Percentiles rank a stretch among this genome's conserved stretches.
phyloP scores from a whole-genome alignment of 352 stramenopile genomes.

The Blastocystis sp. region DNA sequence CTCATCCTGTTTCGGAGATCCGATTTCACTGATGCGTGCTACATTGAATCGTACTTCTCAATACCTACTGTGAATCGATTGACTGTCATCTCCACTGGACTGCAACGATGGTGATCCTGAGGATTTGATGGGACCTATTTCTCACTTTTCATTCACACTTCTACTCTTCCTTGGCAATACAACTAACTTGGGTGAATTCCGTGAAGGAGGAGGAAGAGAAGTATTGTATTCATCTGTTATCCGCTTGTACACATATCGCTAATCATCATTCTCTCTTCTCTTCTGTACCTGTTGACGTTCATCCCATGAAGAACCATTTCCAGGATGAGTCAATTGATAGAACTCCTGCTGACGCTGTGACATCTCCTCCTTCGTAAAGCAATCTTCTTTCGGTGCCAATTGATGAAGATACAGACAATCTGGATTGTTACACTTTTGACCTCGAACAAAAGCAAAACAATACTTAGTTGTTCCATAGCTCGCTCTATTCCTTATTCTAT shows the following conservation, averaged over 20 bases:
- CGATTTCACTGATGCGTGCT: not conserved
- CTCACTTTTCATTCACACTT: too few species aligned
- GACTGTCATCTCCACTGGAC: too few species aligned
- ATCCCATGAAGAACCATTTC: slow-evolving; percentile 32
- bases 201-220: not conserved
- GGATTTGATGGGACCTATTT: too few species aligned
- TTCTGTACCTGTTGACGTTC: not conserved
- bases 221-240: slow-evolving; percentile 19
- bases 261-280: not conserved
- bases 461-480: slow-evolving; percentile 90
- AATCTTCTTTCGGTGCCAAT: slow-evolving; percentile 80
- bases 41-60: not conserved
- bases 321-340: slow-evolving; percentile 31
- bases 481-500: slow-evolving; percentile 67
- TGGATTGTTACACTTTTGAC: slow-evolving; percentile 81
- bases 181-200: too few species aligned
- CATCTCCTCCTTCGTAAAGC: slow-evolving; percentile 88
- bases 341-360: slow-evolving; percentile 6
- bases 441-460: slow-evolving; percentile 84
- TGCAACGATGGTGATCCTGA: too few species aligned
- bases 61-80: too few species aligned
- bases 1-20: not conserved
- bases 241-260: slow-evolving; percentile 11
- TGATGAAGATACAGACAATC: slow-evolving; percentile 87
- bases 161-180: too few species aligned